These are phyloP conservation scores for Irpex sp. DNA, from an alignment of 1,284 basidiomycete species.

Conservation along the genomic window DNA sequence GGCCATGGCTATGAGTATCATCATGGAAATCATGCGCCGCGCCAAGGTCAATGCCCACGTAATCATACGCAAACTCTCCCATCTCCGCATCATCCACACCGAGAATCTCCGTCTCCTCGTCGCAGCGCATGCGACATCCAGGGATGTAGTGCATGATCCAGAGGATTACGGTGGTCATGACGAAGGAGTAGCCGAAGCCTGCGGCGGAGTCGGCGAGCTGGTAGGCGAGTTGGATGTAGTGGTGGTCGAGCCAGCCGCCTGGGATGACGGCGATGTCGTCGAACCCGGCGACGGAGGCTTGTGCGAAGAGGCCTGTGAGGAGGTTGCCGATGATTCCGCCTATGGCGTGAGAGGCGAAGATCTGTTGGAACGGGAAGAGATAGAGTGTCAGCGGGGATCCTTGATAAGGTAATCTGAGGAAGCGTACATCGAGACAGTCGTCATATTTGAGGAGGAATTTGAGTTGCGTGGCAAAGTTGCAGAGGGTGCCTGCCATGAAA, in stretches of 20 bases:
- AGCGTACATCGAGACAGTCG: conserved; percentile 74
- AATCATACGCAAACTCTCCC: conserved; percentile 94
- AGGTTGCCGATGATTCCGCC: conserved; percentile 89
- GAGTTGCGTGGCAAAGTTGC: conserved; percentile 94
- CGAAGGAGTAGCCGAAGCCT: conserved; percentile 78
- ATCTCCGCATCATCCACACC: conserved; percentile 94
- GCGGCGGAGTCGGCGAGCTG: conserved; percentile 82
- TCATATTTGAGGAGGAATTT: conserved; percentile 79
- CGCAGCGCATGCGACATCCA: conserved; percentile 72
- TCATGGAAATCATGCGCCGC: conserved; percentile 20
- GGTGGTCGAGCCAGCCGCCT: conserved; percentile 91
- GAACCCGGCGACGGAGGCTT: conserved; percentile 78
- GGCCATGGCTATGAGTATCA: conserved; percentile 26
- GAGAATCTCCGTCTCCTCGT: conserved; percentile 85
- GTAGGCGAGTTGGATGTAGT: conserved; percentile 82
- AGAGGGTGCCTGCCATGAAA: conserved; percentile 77
- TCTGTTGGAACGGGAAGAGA: conserved; percentile 33
- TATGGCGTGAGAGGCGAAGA: conserved; percentile 88
- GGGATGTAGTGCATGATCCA: conserved; percentile 95
- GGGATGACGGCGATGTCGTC: conserved; percentile 74
- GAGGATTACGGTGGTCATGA: conserved; percentile 83
- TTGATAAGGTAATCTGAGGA: conserved; percentile 1
- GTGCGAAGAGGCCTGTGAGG: conserved; percentile 87
- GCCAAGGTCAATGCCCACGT: conserved; percentile 62
- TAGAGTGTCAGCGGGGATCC: conserved; percentile 4